Evolutionary conservation across 192 early-diverging fungal species (phyloP).

Genomic region (Backusella tuberculispora): DNA sequence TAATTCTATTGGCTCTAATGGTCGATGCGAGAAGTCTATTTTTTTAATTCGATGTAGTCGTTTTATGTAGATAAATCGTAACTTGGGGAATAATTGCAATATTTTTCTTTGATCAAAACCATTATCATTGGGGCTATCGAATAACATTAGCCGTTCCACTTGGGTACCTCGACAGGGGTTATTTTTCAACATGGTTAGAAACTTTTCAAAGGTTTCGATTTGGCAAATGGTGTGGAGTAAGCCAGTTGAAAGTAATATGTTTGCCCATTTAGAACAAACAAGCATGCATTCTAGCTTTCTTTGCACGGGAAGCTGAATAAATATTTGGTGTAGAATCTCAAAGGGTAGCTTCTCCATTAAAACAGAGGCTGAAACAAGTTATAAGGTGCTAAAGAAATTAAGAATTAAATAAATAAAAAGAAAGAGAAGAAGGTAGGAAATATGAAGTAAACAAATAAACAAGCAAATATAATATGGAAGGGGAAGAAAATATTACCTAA

Average conservation of each 20-base stretch:
- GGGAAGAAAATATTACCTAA: too few relatives aligned
- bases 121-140: neutral
- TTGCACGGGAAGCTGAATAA: neutral
- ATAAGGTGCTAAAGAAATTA: too few relatives aligned
- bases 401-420: too few relatives aligned
- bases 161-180: neutral
- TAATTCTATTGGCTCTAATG: neutral
- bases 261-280: neutral
- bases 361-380: too few relatives aligned
- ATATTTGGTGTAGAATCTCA: neutral
- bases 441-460: too few relatives aligned
- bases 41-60: neutral
- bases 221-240: slow-evolving; percentile 3
- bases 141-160: neutral
- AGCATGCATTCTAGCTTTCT: neutral
- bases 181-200: neutral
- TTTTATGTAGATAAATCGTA: neutral
- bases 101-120: neutral
- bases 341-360: neutral
- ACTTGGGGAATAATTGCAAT: neutral
- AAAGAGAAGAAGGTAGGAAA: too few relatives aligned
- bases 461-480: too few relatives aligned
- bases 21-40: neutral
- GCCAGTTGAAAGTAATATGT: neutral
- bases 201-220: neutral